Base-by-base conservation (phyloP, 495 filamentous ascomycete genomes). In the Aspergillus baeticus region DNA sequence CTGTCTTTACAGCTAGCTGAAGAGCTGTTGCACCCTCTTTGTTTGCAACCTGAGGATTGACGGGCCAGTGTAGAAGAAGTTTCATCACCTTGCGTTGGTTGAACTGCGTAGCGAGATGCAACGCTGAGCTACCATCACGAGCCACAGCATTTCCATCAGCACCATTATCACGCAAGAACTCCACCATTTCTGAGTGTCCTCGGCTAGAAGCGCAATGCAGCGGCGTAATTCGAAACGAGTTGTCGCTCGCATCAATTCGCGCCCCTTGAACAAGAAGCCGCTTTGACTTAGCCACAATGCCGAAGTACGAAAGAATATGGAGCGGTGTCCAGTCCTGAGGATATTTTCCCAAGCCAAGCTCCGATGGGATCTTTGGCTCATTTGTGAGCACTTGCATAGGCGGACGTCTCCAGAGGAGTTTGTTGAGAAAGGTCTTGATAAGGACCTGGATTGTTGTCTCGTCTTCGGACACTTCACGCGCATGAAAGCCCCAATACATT, bases 181-280 rank as follows among this genome's bases (percentile, higher is more conserved):
- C 67, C 6, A 71, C 63, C 62, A 77, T 75, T n/a, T 70, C 62
- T 0, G 71, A 70, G 29, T 77, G 52, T 2, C 77, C 75, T 10
- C 45, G 63, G 34, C 61, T 49, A 1, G 70, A 69, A 0, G 75
- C 76, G 52, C 71, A 74, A n/a, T 74, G 71, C 2, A 74, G 38
- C 14, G 69, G 60, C 0, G 65, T 69, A 0, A 70, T 2, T 2
- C 60, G 49, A 0, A 69, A 35, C 0, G 36, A 23, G 14, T 74
- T 72, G 5, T 74, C 65, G 0, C 43, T 37, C 0, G 38, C 52
- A 38, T 72, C 51, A 18, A 74, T 37, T 20, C 66, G 37, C 0
- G 57, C 67, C 0, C 71, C 69, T 42, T 75, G 65, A 1, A 62
- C 63, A 33, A 75, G 34, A 0, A 71, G 54, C 0, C 70, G 69